A percentile compares a stretch with the other conserved stretches of the same genome.
Evolutionary conservation across 1,284 basidiomycete genomes (phyloP).

Genomic region (Meira nashicola): DNA sequence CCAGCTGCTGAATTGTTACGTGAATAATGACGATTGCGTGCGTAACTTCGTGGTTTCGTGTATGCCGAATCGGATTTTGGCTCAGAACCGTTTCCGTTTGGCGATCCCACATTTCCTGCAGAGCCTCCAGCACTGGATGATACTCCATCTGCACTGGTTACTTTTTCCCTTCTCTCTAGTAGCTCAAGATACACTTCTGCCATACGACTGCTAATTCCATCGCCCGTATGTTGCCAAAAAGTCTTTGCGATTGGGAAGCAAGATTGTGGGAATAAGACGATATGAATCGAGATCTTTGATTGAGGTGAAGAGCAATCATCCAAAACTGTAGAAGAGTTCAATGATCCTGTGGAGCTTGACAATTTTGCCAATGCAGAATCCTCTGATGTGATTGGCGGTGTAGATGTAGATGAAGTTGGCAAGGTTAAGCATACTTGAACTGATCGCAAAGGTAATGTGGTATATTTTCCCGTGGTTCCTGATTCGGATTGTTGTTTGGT

Average conservation of each 20-base stretch:
- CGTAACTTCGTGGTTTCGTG: slow-evolving; percentile 8
- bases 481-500: slow-evolving; percentile 4
- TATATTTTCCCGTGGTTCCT: background rate
- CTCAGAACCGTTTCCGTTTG: too few species aligned
- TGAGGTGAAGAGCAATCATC: background rate
- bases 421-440: background rate
- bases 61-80: background rate
- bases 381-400: background rate
- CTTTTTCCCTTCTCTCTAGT: slow-evolving; percentile 25
- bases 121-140: background rate
- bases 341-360: slow-evolving; percentile 8
- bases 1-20: background rate
- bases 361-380: background rate
- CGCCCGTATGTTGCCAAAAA: slow-evolving; percentile 93
- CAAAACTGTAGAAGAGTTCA: slow-evolving; percentile 1
- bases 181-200: slow-evolving; percentile 71
- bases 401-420: background rate
- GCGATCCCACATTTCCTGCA: background rate
- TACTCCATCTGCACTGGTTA: background rate
- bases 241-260: slow-evolving; percentile 73
- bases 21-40: slow-evolving; percentile 29
- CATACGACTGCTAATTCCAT: slow-evolving; percentile 80
- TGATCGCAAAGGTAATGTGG: background rate
- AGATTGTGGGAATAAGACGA: slow-evolving; percentile 68
- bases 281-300: slow-evolving; percentile 55